Percentiles rank a stretch among this genome's conserved stretches.
Conservation (phyloP, 345 rosid species). For the Populus ilicifolia region DNA sequence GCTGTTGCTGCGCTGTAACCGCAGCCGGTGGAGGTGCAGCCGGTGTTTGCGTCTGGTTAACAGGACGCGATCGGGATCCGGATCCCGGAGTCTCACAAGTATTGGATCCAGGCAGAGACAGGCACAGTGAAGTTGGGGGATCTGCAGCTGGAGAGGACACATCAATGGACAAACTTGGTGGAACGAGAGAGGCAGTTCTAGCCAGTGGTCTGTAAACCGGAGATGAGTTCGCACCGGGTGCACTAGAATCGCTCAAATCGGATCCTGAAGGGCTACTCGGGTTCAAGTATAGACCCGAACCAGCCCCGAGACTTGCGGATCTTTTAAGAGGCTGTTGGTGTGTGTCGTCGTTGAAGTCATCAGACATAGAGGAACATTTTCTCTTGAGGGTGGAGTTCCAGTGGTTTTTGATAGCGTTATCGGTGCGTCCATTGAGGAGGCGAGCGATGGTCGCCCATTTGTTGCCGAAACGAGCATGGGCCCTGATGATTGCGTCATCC, state of each 20-base stretch:
- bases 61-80: conserved; percentile 17
- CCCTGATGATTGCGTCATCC: conserved; percentile 69
- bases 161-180: conserved; percentile 33
- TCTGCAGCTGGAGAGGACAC: conserved; percentile 33
- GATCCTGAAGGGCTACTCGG: conserved; percentile 68
- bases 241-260: conserved; percentile 64
- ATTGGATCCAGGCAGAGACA: conserved; percentile 65
- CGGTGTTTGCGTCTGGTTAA: conserved; percentile 1
- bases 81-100: conserved; percentile 28
- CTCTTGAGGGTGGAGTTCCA: conserved; percentile 95
- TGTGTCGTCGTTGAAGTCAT: conserved; percentile 35
- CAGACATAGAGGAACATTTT: conserved; percentile 49
- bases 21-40: background rate
- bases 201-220: conserved; percentile 42
- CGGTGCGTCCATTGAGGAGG: conserved; percentile 84
- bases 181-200: conserved; percentile 33
- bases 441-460: conserved; percentile 97
- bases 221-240: conserved; percentile 35
- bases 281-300: conserved; percentile 46
- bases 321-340: conserved; percentile 54
- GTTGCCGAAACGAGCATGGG: conserved; percentile 85
- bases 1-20: background rate
- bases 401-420: conserved; percentile 89
- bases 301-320: conserved; percentile 58
- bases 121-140: conserved; percentile 57